These are phyloP conservation scores for Candida albicans DNA, from an alignment of 1,139 yeast genomes.

Conservation along the genomic window DNA sequence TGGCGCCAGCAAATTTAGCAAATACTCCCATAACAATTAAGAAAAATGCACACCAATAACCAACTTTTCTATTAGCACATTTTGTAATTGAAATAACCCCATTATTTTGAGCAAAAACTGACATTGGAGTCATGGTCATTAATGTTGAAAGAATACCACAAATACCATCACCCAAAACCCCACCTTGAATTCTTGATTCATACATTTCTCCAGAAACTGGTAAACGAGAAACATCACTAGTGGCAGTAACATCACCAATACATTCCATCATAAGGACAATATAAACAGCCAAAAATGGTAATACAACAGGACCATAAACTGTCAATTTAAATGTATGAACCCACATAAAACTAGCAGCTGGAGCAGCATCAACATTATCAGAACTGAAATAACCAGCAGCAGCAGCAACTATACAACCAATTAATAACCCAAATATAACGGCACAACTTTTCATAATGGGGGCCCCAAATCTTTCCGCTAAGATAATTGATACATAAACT, in stretches of 20 bases:
- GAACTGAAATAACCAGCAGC: constrained; percentile 78
- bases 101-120: constrained; percentile 90
- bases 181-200: constrained; percentile 89
- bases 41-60: constrained; percentile 87
- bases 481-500: constrained; percentile 69
- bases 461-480: constrained; percentile 86
- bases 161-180: constrained; percentile 78
- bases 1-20: constrained; percentile 86
- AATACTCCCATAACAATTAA: constrained; percentile 82
- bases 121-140: constrained; percentile 77
- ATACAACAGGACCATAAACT: constrained; percentile 79
- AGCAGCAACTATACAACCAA: constrained; percentile 90
- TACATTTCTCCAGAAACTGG: constrained; percentile 78
- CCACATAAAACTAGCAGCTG: constrained; percentile 86
- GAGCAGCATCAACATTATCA: constrained; percentile 59
- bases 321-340: constrained; percentile 74
- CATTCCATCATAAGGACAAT: constrained; percentile 85
- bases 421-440: constrained; percentile 75
- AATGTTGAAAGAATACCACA: constrained; percentile 74
- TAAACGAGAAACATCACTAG: constrained; percentile 83
- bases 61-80: constrained; percentile 83
- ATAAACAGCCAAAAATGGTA: constrained; percentile 81
- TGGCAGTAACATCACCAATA: constrained; percentile 90
- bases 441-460: constrained; percentile 95
- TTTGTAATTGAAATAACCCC: constrained; percentile 90